These are phyloP conservation scores for Fusarium nurragi DNA, from an alignment of 2,329 filamentous ascomycete genomes.

Conservation along the genomic window DNA sequence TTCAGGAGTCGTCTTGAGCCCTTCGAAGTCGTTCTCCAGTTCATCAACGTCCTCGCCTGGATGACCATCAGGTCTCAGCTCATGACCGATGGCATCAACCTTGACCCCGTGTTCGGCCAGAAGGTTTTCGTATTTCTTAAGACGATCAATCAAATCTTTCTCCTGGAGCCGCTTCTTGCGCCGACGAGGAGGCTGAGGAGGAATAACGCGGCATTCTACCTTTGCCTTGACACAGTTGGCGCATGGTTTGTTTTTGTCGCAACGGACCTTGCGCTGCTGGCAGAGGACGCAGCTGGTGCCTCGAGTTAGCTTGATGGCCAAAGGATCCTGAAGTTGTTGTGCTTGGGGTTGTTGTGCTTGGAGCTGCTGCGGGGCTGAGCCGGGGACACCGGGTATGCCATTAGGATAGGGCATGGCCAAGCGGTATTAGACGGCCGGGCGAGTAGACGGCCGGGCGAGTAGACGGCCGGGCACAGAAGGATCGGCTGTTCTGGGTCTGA, in stretches of 20 bases:
- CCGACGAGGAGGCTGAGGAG: conserved; percentile 65
- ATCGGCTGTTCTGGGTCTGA: conserved; percentile 9
- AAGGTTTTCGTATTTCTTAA: conserved; percentile 73
- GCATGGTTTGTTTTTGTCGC: conserved; percentile 77
- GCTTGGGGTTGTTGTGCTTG: conserved; percentile 30
- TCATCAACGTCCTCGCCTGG: conserved; percentile 63
- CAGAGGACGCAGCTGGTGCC: conserved; percentile 75
- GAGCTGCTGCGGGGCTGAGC: conserved; percentile 33
- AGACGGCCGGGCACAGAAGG: background rate
- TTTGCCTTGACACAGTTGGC: conserved; percentile 72
- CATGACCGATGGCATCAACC: conserved; percentile 73
- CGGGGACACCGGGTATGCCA: conserved; percentile 32
- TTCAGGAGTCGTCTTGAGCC: conserved; percentile 62
- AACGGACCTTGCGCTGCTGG: conserved; percentile 79
- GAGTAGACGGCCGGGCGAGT: background rate
- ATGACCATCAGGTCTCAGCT: conserved; percentile 47
- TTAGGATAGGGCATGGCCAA: conserved; percentile 39
- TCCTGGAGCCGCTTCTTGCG: conserved; percentile 74
- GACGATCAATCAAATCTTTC: conserved; percentile 73
- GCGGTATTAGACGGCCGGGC: background rate
- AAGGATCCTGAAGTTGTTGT: conserved; percentile 50
- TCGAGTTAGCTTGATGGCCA: conserved; percentile 64
- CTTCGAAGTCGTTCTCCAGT: conserved; percentile 65
- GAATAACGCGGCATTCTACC: conserved; percentile 68
- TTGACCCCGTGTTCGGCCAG: conserved; percentile 71